Conservation (phyloP, 2,329 filamentous ascomycete species). For the Epicoccum sorghinum region DNA sequence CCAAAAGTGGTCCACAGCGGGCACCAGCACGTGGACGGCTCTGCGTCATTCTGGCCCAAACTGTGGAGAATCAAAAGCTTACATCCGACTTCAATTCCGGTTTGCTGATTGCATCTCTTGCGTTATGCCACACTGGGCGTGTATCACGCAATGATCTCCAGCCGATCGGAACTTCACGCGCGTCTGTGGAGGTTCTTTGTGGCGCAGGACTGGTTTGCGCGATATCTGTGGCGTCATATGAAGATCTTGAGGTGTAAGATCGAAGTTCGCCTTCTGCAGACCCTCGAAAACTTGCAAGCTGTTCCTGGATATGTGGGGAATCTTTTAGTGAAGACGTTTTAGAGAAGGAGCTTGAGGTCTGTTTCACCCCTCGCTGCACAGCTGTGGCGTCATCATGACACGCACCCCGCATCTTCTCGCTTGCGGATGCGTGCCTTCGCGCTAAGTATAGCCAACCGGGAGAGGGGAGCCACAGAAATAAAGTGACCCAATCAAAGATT, state of each 20-base stretch:
- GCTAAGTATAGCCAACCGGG: conserved; percentile 6
- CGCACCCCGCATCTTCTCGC: conserved; percentile 1
- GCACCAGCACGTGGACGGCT: conserved; percentile 21
- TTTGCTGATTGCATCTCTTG: conserved; percentile 17
- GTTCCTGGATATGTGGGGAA: conserved; percentile 21
- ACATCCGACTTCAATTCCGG: conserved; percentile 29
- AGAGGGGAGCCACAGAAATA: conserved; percentile 8
- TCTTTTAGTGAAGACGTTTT: conserved; percentile 2
- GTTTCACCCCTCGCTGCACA: background rate
- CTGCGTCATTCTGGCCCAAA: conserved; percentile 36
- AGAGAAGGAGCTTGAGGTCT: background rate
- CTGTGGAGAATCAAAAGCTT: conserved; percentile 35
- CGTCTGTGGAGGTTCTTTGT: conserved; percentile 11
- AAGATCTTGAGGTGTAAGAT: conserved; percentile 23
- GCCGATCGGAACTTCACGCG: conserved; percentile 16
- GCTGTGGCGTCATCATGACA: conserved; percentile 16
- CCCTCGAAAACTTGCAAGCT: background rate
- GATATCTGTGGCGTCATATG: conserved; percentile 23
- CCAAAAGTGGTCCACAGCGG: conserved; percentile 18
- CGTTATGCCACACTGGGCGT: conserved; percentile 14
- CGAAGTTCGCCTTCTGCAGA: conserved; percentile 1
- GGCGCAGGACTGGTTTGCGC: conserved; percentile 9
- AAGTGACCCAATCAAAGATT: conserved; percentile 6
- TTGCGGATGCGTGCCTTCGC: background rate
- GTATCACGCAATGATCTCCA: conserved; percentile 17